phyloP scores from a whole-genome alignment of 768 basidiomycete genomes.

The Rhodotorula sphaerocarpa region DNA sequence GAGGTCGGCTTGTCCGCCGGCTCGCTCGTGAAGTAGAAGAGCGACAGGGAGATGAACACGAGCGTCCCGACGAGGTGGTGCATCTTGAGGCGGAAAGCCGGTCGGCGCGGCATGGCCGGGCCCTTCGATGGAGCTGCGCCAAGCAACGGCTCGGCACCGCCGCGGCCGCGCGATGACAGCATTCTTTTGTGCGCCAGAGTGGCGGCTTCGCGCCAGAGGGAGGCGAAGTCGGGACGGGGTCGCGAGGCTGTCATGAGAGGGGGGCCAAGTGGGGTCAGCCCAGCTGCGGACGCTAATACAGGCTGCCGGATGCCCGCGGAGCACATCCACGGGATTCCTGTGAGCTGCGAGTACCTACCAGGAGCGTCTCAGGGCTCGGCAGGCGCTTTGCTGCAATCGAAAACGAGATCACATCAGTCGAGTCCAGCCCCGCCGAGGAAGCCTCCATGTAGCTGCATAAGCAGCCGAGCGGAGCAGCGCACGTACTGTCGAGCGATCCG shows the following conservation, averaged over 20 bases:
- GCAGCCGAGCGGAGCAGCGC: too few relatives aligned
- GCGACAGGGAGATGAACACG: not conserved
- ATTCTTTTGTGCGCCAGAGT: not conserved
- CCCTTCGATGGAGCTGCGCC: not conserved
- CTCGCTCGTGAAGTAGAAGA: constrained; percentile 9
- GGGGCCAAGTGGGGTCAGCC: too few relatives aligned
- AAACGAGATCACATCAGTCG: too few relatives aligned
- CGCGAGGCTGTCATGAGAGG: not conserved
- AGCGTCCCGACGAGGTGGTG: constrained; percentile 21
- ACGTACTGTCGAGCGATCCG: too few relatives aligned
- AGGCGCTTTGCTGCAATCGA: too few relatives aligned
- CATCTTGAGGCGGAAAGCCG: constrained; percentile 8
- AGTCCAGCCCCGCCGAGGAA: too few relatives aligned
- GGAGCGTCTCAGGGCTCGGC: too few relatives aligned
- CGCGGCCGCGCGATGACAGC: not conserved
- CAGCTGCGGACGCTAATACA: too few relatives aligned
- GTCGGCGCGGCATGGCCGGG: not conserved
- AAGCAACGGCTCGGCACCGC: not conserved
- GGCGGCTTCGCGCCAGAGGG: not conserved
- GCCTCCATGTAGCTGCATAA: too few relatives aligned
- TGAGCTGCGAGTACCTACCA: not conserved
- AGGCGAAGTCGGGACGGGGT: not conserved
- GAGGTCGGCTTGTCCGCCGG: not conserved
- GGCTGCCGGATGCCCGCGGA: too few relatives aligned
- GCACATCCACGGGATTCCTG: too few relatives aligned